phyloP scores from a whole-genome alignment of 1,139 yeast species.

The Zygosaccharomyces pseudobailii region DNA sequence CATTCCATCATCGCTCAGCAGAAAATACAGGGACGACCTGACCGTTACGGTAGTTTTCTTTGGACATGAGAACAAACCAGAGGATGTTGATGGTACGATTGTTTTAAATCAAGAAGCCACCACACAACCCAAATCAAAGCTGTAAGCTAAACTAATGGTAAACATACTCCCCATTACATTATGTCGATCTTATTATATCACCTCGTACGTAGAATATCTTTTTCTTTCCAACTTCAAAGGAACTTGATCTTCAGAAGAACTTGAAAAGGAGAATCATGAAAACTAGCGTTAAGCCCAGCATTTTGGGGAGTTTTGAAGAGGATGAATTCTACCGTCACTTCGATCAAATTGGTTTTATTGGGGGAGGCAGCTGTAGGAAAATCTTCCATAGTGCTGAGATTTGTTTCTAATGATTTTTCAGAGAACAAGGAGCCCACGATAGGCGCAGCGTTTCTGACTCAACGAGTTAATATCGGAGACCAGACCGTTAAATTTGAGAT shows the following conservation, averaged over 20 bases:
- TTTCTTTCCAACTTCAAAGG: not conserved
- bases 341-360: conserved; percentile 81
- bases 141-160: conserved; percentile 28
- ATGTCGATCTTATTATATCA: not conserved
- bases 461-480: conserved; percentile 86
- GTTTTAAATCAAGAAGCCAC: conserved; percentile 56
- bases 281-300: not conserved
- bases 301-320: conserved; percentile 1
- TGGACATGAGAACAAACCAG: conserved; percentile 47
- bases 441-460: conserved; percentile 96
- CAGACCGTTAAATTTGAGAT: conserved; percentile 94
- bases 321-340: conserved; percentile 44
- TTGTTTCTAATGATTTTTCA: conserved; percentile 93
- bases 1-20: conserved; percentile 88
- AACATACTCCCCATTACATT: not conserved
- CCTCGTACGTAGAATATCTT: not conserved
- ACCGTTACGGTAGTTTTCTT: conserved; percentile 95
- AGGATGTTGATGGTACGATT: conserved; percentile 45
- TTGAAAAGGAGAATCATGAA: not conserved
- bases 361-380: conserved; percentile 99
- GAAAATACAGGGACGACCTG: conserved; percentile 90
- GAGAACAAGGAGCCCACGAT: conserved; percentile 97
- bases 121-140: conserved; percentile 46
- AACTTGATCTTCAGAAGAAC: not conserved
- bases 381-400: conserved; percentile 84